Conservation (phyloP, 345 rosid species). For the Eucalyptus erythrocorys region DNA sequence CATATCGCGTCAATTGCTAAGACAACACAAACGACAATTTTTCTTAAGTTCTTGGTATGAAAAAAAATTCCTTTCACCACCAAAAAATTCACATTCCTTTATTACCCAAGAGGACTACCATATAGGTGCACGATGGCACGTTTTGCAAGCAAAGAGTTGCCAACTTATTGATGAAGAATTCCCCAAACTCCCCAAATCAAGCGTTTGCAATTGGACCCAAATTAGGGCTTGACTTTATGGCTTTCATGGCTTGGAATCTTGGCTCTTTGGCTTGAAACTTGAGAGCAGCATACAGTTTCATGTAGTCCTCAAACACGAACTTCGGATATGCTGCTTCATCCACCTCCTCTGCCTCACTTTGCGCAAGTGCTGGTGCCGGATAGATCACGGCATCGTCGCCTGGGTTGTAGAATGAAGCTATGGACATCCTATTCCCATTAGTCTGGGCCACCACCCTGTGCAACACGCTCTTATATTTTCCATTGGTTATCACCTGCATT, state of each 20-base stretch:
- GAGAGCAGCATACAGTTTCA: conserved; percentile 63
- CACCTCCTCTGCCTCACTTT: conserved; percentile 26
- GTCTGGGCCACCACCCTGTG: conserved; percentile 83
- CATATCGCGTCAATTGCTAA: background rate
- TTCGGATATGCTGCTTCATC: conserved; percentile 39
- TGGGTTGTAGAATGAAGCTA: conserved; percentile 93
- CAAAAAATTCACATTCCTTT: background rate
- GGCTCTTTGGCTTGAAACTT: conserved; percentile 93
- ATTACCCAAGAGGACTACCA: no score
- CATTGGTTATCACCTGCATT: conserved; percentile 80
- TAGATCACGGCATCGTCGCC: conserved; percentile 74
- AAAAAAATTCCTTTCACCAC: background rate
- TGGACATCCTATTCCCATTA: conserved; percentile 69
- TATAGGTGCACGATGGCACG: background rate
- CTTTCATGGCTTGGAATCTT: conserved; percentile 89
- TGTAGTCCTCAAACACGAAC: conserved; percentile 89
- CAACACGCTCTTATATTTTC: conserved; percentile 82
- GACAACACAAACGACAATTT: background rate
- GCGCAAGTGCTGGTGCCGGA: conserved; percentile 68
- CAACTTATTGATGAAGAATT: background rate
- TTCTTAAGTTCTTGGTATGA: background rate
- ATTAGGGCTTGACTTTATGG: conserved; percentile 7
- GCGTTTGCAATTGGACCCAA: conserved; percentile 23
- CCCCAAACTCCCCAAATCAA: background rate
- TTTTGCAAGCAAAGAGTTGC: background rate